Evolutionary conservation across 768 basidiomycete species (phyloP), one percentile per base, ranked within the genome.

Genomic region (Gloeopeniophorella convolvens): DNA sequence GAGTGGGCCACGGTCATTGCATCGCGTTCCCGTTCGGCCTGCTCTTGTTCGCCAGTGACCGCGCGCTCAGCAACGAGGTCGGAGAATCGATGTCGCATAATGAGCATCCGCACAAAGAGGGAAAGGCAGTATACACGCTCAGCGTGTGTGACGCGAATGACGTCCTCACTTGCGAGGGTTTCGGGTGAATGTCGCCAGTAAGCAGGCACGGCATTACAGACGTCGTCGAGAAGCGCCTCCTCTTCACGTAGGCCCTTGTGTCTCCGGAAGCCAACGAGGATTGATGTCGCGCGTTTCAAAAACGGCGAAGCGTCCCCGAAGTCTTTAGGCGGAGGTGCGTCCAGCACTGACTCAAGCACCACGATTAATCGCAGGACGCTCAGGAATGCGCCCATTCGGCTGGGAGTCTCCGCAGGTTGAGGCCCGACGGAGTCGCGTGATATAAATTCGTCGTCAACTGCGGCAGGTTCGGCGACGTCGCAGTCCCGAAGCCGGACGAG

Each of bases 371-470:
- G 77, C 52, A 94, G 64, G 5, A 80, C 74, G 24, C 77, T 73
- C 16, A 93, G 78, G 62, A 94, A 96, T 10, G 90, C 90, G 52
- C 77, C 75, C 72, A 94, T 78, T 44, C 89, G 76, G 60, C 80
- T 83, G 59, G 87, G 82, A 5, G 77, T 80, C 30, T 85, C 85
- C 3, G 76, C 70, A 2, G 89, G 82, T 42, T 90, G 89, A 2
- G 70, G 55, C 30, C 71, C 74, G 34, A 87, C 66, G 20, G 78
- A 77, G 12, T 92, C 91, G 27, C 72, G 77, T 2, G 89, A 84
- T 56, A 95, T 85, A 64, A 77, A 87, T 63, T 96, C 92, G 64
- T 96, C 93, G 63, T 94, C 93, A 16, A 93, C 79, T 16, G 86
- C 73, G 5, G 82, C 69, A 2, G 91, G 90, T 63, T 94, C 93